These are phyloP conservation scores for Suillus sp. DNA, from an alignment of 768 basidiomycete genomes.

Conservation along the genomic window DNA sequence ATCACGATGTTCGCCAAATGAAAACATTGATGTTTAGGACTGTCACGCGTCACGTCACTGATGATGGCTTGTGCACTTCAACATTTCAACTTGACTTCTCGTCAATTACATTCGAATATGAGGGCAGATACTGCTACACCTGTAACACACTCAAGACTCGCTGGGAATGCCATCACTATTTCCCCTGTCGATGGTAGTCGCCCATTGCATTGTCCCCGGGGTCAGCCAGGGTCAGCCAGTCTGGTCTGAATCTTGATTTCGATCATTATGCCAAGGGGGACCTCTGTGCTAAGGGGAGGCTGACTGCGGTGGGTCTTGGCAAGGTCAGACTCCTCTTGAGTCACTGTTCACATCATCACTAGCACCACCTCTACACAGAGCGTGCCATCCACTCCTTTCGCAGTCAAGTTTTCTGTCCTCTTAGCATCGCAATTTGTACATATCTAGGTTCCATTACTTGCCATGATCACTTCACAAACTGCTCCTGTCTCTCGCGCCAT, in stretches of 20 bases:
- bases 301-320: not conserved
- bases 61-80: no score
- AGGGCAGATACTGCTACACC: not conserved
- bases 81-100: no score
- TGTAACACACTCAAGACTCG: not conserved
- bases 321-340: not conserved
- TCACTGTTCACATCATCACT: not conserved
- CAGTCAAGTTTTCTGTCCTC: constrained; percentile 4
- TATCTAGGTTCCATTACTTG: not conserved
- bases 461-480: constrained; percentile 4
- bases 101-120: no score
- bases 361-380: not conserved
- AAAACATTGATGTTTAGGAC: not conserved
- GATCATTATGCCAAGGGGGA: not conserved
- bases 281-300: not conserved
- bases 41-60: no score
- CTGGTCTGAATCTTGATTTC: not conserved
- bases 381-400: constrained; percentile 8
- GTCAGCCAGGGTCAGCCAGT: not conserved
- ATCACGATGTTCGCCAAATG: not conserved
- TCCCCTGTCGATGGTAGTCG: no score
- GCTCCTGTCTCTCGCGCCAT: not conserved
- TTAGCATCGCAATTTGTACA: not conserved
- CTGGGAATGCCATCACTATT: not conserved
- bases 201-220: not conserved